Percentiles rank a stretch among this genome's conserved stretches.
These are phyloP conservation scores for Truncatella angustata DNA, from an alignment of 2,329 filamentous ascomycete genomes.

Conservation along the genomic window DNA sequence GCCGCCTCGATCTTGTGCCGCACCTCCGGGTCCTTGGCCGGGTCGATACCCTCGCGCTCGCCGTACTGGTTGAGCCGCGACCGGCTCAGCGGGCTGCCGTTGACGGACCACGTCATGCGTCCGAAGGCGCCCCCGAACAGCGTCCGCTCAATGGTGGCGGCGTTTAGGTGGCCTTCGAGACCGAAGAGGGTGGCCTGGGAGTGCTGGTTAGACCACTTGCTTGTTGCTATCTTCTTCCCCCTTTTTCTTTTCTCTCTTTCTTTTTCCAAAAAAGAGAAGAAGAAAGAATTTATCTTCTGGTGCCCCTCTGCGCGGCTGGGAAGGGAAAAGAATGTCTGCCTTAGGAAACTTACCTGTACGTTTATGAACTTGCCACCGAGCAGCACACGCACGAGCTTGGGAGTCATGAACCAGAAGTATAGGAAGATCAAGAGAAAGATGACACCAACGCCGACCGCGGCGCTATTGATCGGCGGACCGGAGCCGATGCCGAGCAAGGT, in stretches of 20 bases:
- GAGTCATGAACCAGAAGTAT: conserved; percentile 15
- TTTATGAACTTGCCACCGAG: conserved; percentile 29
- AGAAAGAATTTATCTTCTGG: too few relatives aligned
- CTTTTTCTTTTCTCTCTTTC: too few relatives aligned
- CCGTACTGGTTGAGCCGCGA: conserved; percentile 22
- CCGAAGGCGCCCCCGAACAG: conserved; percentile 29
- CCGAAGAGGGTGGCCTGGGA: conserved; percentile 30
- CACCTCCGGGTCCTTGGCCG: too few relatives aligned
- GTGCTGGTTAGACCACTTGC: too few relatives aligned
- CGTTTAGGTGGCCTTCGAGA: conserved; percentile 30
- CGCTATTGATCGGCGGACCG: background rate
- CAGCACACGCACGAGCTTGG: conserved; percentile 22
- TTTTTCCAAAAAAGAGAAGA: too few relatives aligned
- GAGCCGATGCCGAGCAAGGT: background rate
- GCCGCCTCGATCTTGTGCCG: too few relatives aligned
- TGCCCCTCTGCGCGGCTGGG: too few relatives aligned
- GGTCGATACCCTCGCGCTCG: conserved; percentile 22
- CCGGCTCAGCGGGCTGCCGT: conserved; percentile 25
- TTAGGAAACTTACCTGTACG: too few relatives aligned
- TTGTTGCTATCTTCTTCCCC: too few relatives aligned
- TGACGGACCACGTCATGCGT: conserved; percentile 27
- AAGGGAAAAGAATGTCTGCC: too few relatives aligned
- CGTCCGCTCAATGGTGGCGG: conserved; percentile 25
- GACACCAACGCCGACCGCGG: background rate
- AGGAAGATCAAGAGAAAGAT: background rate